Evolutionary conservation across 306 rosid species (phyloP).

Genomic region (Cucurbita maxima): DNA sequence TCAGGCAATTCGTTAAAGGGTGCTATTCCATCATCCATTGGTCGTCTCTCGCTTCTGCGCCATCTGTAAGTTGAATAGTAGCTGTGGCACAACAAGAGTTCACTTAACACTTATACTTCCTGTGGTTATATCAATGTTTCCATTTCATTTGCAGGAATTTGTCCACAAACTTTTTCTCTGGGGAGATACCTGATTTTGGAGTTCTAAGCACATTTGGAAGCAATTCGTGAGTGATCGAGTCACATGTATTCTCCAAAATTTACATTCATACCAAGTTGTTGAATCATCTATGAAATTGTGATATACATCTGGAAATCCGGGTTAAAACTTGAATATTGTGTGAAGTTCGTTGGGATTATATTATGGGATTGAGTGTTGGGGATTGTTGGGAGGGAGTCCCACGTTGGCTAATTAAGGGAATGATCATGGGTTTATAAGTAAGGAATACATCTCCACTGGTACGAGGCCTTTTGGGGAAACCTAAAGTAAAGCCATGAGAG

Average conservation of each 20-base stretch:
- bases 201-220: conserved; percentile 67
- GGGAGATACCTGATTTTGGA: conserved; percentile 94
- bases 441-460: no score
- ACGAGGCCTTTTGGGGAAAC: no score
- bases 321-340: not conserved
- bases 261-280: not conserved
- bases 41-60: conserved; percentile 55
- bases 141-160: conserved; percentile 54
- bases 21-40: conserved; percentile 83
- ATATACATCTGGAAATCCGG: not conserved
- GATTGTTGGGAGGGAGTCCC: no score
- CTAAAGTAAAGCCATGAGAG: no score
- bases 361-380: not conserved
- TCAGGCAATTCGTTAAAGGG: conserved; percentile 83
- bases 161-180: conserved; percentile 79
- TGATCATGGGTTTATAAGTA: no score
- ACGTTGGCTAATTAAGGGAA: no score
- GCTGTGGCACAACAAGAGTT: not conserved
- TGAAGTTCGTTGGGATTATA: not conserved
- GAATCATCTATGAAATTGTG: not conserved
- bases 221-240: conserved; percentile 45
- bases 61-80: conserved; percentile 44
- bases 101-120: not conserved
- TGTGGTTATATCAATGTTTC: not conserved
- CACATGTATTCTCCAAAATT: not conserved